Evolutionary conservation across 441 rosid genomes (phyloP).

Genomic region (Codiaeum variegatum): DNA sequence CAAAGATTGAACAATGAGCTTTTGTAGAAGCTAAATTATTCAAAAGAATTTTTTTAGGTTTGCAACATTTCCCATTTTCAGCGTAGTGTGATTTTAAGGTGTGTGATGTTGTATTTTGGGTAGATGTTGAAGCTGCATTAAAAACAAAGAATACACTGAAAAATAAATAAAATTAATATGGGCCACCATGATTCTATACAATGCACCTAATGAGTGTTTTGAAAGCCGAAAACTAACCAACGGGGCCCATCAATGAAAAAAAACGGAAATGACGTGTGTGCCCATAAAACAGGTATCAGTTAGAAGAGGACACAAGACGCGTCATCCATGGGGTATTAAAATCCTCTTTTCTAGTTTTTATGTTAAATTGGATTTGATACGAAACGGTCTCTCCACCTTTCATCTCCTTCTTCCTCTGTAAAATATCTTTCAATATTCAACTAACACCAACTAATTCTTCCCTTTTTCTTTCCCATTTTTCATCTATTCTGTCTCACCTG

Average conservation of each 20-base stretch:
- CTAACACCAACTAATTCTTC: background rate
- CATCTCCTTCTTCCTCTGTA: background rate
- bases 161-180: background rate
- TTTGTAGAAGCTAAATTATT: too few relatives aligned
- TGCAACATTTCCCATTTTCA: too few relatives aligned
- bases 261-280: background rate
- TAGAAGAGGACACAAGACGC: background rate
- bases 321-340: background rate
- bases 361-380: background rate
- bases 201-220: background rate
- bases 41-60: too few relatives aligned
- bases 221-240: background rate
- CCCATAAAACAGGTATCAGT: background rate
- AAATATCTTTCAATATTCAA: background rate
- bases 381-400: constrained; percentile 12
- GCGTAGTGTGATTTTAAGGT: too few relatives aligned
- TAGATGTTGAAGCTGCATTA: too few relatives aligned
- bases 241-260: background rate
- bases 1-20: too few relatives aligned
- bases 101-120: too few relatives aligned
- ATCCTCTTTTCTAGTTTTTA: too few relatives aligned
- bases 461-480: background rate
- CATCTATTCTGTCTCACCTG: too few relatives aligned
- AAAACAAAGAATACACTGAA: too few relatives aligned
- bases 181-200: background rate